A percentile compares a stretch with the other conserved stretches of the same genome.
These are phyloP conservation scores for Pelagophyceae sp. DNA, from an alignment of 352 stramenopile species.

Conservation along the genomic window DNA sequence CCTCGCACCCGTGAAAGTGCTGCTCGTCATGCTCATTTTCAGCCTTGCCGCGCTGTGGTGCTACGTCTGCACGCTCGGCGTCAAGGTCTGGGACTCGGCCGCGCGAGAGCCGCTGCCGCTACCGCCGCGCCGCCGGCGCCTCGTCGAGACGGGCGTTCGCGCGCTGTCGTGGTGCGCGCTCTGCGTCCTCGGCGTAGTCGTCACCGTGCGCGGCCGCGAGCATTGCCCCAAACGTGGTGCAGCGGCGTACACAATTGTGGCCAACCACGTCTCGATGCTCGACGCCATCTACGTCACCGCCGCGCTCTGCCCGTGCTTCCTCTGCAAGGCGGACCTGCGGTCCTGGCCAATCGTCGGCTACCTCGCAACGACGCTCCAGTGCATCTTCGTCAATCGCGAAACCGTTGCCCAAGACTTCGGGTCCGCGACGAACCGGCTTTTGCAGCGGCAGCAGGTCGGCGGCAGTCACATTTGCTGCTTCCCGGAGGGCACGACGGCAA, in stretches of 20 bases:
- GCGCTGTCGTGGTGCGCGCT: neutral
- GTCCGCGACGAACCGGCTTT: neutral
- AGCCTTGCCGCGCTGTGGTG: neutral
- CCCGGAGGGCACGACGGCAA: neutral
- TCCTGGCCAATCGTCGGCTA: neutral
- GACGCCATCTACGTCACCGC: neutral
- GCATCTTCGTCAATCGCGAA: neutral
- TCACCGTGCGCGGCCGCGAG: neutral
- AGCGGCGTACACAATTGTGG: neutral
- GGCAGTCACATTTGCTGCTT: neutral
- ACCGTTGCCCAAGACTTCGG: neutral
- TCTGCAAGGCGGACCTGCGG: neutral
- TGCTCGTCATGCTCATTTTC: neutral
- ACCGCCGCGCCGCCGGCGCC: too few relatives aligned
- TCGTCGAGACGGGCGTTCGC: neutral
- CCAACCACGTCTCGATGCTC: neutral
- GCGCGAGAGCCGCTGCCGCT: neutral
- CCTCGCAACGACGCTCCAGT: neutral
- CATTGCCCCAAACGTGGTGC: neutral
- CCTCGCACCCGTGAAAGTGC: neutral
- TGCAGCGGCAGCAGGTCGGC: too few relatives aligned
- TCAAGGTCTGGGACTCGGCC: neutral
- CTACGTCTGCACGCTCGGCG: neutral
- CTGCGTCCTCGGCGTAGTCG: neutral
- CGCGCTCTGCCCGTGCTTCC: neutral